Evolutionary conservation across 495 filamentous ascomycete species (phyloP).

Genomic region (Mycothermus thermophilus): DNA sequence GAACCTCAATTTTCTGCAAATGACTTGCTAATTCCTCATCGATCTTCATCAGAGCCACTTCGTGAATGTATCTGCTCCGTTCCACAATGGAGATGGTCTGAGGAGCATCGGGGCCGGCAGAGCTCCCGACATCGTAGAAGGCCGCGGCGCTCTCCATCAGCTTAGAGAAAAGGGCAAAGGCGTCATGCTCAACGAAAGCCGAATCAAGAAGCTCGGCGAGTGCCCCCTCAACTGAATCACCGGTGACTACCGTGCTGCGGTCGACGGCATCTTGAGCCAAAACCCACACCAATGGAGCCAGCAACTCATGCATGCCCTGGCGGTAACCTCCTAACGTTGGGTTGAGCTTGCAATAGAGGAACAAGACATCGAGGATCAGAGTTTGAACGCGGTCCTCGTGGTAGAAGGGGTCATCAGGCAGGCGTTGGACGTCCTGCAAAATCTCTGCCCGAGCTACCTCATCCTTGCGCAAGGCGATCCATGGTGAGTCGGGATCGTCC

Average conservation of each 20-base stretch:
- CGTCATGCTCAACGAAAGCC: slow-evolving; percentile 72
- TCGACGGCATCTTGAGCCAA: slow-evolving; percentile 68
- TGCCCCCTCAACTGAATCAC: slow-evolving; percentile 24
- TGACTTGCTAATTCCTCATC: slow-evolving; percentile 76
- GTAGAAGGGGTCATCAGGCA: slow-evolving; percentile 89
- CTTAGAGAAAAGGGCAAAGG: slow-evolving; percentile 69
- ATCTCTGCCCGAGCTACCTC: slow-evolving; percentile 79
- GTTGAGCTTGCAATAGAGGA: slow-evolving; percentile 90
- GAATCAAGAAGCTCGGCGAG: slow-evolving; percentile 56
- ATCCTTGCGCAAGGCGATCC: slow-evolving; percentile 71
- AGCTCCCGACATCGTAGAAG: slow-evolving; percentile 64
- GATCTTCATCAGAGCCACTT: slow-evolving; percentile 57
- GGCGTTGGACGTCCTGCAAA: slow-evolving; percentile 82
- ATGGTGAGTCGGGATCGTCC: slow-evolving; percentile 79
- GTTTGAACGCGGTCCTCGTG: slow-evolving; percentile 63
- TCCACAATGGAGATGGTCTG: slow-evolving; percentile 60
- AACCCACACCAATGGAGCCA: slow-evolving; percentile 84
- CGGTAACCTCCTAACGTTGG: slow-evolving; percentile 71
- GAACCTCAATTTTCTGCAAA: slow-evolving; percentile 67
- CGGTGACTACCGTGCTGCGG: slow-evolving; percentile 10
- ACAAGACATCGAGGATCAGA: slow-evolving; percentile 76
- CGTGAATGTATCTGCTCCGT: slow-evolving; percentile 73
- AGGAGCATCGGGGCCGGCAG: slow-evolving; percentile 12
- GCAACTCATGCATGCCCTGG: slow-evolving; percentile 93
- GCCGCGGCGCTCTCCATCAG: slow-evolving; percentile 76